Base-by-base conservation (phyloP, 805 yeast genomes). In the Saturnispora silvae region DNA sequence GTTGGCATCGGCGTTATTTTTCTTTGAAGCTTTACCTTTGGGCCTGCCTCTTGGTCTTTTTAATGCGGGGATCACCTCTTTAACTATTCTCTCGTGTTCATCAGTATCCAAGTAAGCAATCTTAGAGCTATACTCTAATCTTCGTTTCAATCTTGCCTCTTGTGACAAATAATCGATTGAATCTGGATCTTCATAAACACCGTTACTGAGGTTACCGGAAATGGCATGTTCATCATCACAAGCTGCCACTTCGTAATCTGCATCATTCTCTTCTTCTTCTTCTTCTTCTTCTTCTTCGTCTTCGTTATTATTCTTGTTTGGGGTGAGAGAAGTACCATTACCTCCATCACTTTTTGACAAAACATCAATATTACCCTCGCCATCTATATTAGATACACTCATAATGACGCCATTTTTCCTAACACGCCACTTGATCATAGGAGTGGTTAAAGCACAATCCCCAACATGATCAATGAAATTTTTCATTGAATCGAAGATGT, bases 391-490 rank as follows among this genome's bases (percentile, higher is more conserved):
- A 25, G 10, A 50, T 10, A 55, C 60, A 28, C 45, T 43, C 10
- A 54, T 46, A 15, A 56, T 49, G 14, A 47, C 41, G 7, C 61
- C 60, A 40, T 53, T 57, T 28, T 54, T 57, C 34, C 53, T 55
- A 40, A 46, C 54, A 23, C 50, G 46, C 60, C 60, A 55, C 28
- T 46, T 49, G 23, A 59, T 56, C 60, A 36, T 56, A 22, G 60
- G 60, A 2, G 60, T 54, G 31, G 47, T 47, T 30, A 47, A 40
- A 4, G 86, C 79, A 55, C 89, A 81, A 14, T 66, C 72, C 20
- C 64, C 64, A 42, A 81, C 76, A 52, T 81, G 89, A 28, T 68
- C 75, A 22, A 81, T 63, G 51, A 81, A 81, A 3, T 57, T 57
- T 42, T 72, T 74, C 19, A 77, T 67, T 26, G 63, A 56, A 10